Base-by-base conservation (phyloP, 441 rosid genomes). In the Iberis amara region DNA sequence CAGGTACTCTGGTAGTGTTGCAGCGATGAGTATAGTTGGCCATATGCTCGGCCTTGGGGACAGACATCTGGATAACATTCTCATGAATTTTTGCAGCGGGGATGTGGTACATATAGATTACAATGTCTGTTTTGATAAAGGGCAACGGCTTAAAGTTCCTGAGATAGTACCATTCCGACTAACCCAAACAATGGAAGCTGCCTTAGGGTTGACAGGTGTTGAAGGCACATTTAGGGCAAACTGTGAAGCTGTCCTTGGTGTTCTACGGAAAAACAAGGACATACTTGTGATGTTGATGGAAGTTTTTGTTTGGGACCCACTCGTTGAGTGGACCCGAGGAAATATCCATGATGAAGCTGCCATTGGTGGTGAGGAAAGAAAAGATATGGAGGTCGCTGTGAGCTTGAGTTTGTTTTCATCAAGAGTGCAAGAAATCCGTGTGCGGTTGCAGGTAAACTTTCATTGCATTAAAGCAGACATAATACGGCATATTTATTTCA, bases 11-110 rank as follows among this genome's bases (percentile, higher is more conserved):
- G 89, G 92, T 64, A 92, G 92, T 64, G 80, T 89, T 70, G 99
- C 99, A 49, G 94, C 96, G 68, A 92, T 89, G 99, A 89, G 99
- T 70, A 88, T 92, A 73, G 97, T 89, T 47, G 99, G 99, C 52
- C 94, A 92, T 75, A 75, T 92, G 73, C 76, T 92, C 47, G 99
- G 99, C 62, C 79, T 92, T 31, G 97, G 99, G 12, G 99, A 92
- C 69, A 82, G 99, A 73, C 99, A 89, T 78, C 79, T 89, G 73
- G 99, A 92, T 74, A 92, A 92, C 73, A 86, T 92, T 76, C 96
- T 92, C 51, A 73, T 92, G 70, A 96, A 92, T 77, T 89, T 89
- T 73, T 77, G 82, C 65, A 86, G 80, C 66, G 99, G 97, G 73
- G 99, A 92, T 75, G 80, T 92, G 41, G 87, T 92, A 30, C 99